A percentile compares a stretch with the other conserved stretches of the same genome.
Evolutionary conservation across 306 rosid species (phyloP).

Genomic region (Coriaria nepalensis): DNA sequence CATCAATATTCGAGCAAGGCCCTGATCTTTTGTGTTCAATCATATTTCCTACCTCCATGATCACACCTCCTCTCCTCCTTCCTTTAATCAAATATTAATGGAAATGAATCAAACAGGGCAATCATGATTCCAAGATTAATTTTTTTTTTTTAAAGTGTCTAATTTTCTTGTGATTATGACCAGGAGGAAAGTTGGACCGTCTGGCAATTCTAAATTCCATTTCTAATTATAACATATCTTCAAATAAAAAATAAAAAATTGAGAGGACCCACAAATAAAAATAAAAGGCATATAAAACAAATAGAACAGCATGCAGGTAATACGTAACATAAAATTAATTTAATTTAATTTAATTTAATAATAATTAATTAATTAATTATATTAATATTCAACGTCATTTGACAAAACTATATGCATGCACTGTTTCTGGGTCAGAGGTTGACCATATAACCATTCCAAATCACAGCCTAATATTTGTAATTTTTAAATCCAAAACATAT

Average conservation of each 20-base stretch:
- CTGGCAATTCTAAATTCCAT: too few species aligned
- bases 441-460: too few species aligned
- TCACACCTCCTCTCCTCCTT: conserved; percentile 54
- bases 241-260: too few species aligned
- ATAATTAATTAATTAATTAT: too few species aligned
- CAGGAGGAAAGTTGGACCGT: too few species aligned
- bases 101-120: neutral
- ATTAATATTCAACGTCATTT: neutral
- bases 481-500: too few species aligned
- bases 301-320: neutral
- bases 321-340: neutral
- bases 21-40: conserved; percentile 59
- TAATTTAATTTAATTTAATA: too few species aligned
- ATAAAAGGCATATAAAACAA: neutral
- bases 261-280: too few species aligned
- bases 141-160: neutral
- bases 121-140: neutral
- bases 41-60: conserved; percentile 61
- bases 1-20: conserved; percentile 61
- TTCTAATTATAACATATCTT: too few species aligned
- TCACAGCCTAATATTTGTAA: too few species aligned
- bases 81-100: conserved; percentile 5
- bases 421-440: neutral
- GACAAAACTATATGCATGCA: neutral
- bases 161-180: neutral